These are phyloP conservation scores for Diaporthe sp. DNA, from an alignment of 2,329 filamentous ascomycete species.

Conservation along the genomic window DNA sequence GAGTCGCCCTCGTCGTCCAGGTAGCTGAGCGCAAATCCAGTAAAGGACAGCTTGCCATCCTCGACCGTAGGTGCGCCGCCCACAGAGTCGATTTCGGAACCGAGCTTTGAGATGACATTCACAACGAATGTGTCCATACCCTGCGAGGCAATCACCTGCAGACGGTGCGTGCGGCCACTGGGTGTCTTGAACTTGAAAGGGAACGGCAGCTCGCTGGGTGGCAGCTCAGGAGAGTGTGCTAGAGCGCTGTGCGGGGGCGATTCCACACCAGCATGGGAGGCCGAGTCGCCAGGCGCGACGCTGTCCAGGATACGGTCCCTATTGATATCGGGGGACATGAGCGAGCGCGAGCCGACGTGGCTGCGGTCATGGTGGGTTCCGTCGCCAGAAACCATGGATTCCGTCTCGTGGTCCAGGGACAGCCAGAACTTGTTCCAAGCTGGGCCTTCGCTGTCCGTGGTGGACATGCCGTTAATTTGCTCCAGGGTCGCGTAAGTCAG, in stretches of 20 bases:
- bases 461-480: constrained; percentile 96
- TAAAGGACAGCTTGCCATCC: constrained; percentile 80
- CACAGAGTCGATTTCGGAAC: constrained; percentile 83
- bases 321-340: constrained; percentile 83
- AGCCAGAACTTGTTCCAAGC: constrained; percentile 99
- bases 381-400: constrained; percentile 95
- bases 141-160: constrained; percentile 85
- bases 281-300: constrained; percentile 92
- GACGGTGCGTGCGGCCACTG: constrained; percentile 90
- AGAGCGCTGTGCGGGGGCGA: constrained; percentile 77
- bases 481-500: constrained; percentile 98
- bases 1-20: constrained; percentile 97
- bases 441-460: constrained; percentile 89
- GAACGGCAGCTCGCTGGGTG: constrained; percentile 82
- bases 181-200: constrained; percentile 99
- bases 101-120: constrained; percentile 86
- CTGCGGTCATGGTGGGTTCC: constrained; percentile 77
- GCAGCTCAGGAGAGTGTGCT: constrained; percentile 64
- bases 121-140: constrained; percentile 85
- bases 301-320: constrained; percentile 83
- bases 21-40: constrained; percentile 93
- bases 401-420: constrained; percentile 92
- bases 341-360: constrained; percentile 77
- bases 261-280: constrained; percentile 88
- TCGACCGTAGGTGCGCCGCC: constrained; percentile 84